Base-by-base conservation (phyloP, 345 rosid genomes). In the Ceriops decandra region DNA sequence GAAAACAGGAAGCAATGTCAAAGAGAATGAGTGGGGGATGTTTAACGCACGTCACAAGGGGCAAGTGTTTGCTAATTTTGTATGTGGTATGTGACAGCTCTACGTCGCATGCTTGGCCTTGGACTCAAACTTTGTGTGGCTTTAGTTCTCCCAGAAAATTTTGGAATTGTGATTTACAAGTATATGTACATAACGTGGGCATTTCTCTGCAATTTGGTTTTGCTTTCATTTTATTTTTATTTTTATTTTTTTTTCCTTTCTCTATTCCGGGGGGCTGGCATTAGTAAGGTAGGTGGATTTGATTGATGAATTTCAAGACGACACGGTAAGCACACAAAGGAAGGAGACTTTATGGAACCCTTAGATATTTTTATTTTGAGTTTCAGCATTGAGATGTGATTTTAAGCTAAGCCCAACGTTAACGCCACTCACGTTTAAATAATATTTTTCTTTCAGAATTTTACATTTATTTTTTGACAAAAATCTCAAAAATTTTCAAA, bases 61-160 rank as follows among this genome's bases (percentile, higher is more conserved):
- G 17, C 49, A 42, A 13, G 16, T 13, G 49, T 15, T 13, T 13
- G 38, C 19, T n/a, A 58, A 46, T 65, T 42, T 64, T 83, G 79
- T 76, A 79, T 79, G 89, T 42, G 49, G 87, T 52, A 3, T 26
- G 13, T 35, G 81, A 76, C 74, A 71, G 60, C 64, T 74, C 84
- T 75, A 83, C 86, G 86, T 75, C 65, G 72, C 73, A 27, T 58
- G 70, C 61, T 28, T 31, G 64, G 32, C 33, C 30, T n/a, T 56
- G 59, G 53, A 21, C 58, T 53, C 42, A 20, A 19, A 3, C 3
- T 60, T 62, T 69, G 62, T 74, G 82, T 78, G 82, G 76, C 49
- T 64, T 46, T 13, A 42, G 49, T 11, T 42, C 49, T 42, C 49
- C 4, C 17, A 42, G 49, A 13, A 17, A 42, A 13, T 42, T 38